Evolutionary conservation across 2,329 filamentous ascomycete species (phyloP).

Genomic region (Aureobasidium melanogenum): DNA sequence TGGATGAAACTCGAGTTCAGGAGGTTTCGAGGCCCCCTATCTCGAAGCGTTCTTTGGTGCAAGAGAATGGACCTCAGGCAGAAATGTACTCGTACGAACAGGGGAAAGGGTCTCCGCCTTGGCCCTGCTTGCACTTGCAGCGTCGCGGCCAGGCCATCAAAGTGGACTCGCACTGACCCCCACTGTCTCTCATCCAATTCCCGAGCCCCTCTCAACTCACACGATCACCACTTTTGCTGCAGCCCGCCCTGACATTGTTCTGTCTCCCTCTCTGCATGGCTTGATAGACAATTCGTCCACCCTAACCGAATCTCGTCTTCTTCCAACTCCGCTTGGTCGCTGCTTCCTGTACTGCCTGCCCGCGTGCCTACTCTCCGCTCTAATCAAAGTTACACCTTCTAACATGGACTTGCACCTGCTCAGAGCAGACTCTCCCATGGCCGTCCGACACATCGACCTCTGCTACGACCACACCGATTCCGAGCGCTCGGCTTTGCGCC

Average conservation of each 20-base stretch:
- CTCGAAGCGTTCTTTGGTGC: not conserved
- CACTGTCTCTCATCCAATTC: not conserved
- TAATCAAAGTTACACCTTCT: not conserved
- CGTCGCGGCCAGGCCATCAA: not conserved
- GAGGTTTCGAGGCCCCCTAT: not conserved
- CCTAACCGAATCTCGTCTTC: not conserved
- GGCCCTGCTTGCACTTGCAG: not conserved
- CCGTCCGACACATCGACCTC: constrained; percentile 54
- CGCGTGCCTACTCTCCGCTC: not conserved
- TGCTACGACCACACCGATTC: constrained; percentile 71
- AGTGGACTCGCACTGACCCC: constrained; percentile 3
- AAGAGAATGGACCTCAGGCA: not conserved
- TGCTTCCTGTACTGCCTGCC: constrained; percentile 4
- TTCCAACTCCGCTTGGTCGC: not conserved
- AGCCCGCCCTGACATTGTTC: not conserved
- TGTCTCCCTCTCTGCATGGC: not conserved
- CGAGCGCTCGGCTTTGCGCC: constrained; percentile 65
- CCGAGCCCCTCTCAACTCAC: constrained; percentile 4
- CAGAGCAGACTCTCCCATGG: constrained; percentile 25
- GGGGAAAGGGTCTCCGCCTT: not conserved
- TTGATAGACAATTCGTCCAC: not conserved
- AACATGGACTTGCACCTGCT: constrained; percentile 13
- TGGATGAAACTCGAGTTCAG: not conserved
- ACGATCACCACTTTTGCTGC: not conserved
- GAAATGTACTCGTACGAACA: too few relatives aligned